Percentiles rank a stretch among this genome's conserved stretches.
These are phyloP conservation scores for Madurella fahalii DNA, from an alignment of 2,329 filamentous ascomycete genomes.

Conservation along the genomic window DNA sequence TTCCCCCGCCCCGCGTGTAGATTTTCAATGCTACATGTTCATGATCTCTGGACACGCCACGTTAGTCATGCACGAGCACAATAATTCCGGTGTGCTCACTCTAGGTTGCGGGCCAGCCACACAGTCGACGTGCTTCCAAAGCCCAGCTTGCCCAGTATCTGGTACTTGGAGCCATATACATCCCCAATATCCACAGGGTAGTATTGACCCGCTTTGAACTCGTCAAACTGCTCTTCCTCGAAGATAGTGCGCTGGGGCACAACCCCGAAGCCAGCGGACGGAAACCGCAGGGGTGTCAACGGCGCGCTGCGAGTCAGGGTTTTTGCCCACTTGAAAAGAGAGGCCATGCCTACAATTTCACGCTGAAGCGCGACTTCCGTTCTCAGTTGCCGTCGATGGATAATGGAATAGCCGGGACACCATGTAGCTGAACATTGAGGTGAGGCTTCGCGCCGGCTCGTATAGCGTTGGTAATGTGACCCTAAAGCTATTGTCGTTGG, in stretches of 20 bases:
- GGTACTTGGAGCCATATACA: slow-evolving; percentile 1
- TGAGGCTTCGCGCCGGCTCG: too few species aligned
- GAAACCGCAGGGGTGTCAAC: background rate
- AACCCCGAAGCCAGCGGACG: background rate
- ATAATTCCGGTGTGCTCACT: background rate
- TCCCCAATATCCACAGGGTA: slow-evolving; percentile 5
- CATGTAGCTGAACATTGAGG: too few species aligned
- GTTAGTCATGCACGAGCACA: background rate
- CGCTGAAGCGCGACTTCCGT: background rate
- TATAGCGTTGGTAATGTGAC: too few species aligned
- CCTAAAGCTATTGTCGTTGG: too few species aligned
- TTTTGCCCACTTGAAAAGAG: background rate
- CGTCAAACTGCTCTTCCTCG: slow-evolving; percentile 3
- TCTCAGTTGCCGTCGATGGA: background rate
- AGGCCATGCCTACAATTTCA: background rate
- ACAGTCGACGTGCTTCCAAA: slow-evolving; percentile 2
- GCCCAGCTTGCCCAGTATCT: slow-evolving; percentile 7
- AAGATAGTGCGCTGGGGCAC: background rate
- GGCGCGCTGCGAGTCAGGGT: background rate
- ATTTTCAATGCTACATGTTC: slow-evolving; percentile 21
- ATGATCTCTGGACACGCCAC: background rate
- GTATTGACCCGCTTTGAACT: background rate
- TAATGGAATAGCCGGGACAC: background rate
- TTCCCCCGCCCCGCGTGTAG: slow-evolving; percentile 14
- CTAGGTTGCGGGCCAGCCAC: slow-evolving; percentile 8